Conservation (phyloP, 2,329 filamentous ascomycete genomes). For the Ophiocordyceps robertsii region DNA sequence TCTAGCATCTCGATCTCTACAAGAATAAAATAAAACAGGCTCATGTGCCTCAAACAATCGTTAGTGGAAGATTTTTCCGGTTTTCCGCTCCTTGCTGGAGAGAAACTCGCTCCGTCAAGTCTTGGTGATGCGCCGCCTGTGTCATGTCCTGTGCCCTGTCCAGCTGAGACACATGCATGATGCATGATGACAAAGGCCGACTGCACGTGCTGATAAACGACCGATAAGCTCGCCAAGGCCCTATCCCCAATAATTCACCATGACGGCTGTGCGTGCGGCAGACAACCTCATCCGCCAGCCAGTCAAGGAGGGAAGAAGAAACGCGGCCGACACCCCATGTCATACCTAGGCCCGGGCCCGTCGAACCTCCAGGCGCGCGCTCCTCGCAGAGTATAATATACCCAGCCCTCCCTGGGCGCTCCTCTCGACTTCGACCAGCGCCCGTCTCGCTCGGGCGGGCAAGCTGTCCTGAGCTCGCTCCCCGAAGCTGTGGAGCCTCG, state of each 20-base stretch:
- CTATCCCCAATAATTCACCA: neutral
- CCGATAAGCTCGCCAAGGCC: constrained; percentile 1
- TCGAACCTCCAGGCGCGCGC: constrained; percentile 1
- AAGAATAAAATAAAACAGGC: too few relatives aligned
- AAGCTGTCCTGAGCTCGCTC: constrained; percentile 1
- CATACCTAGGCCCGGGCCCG: neutral
- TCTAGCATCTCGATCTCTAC: too few relatives aligned
- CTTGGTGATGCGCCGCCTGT: too few relatives aligned
- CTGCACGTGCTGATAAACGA: constrained; percentile 1
- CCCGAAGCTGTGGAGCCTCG: neutral
- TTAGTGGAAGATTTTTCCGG: too few relatives aligned
- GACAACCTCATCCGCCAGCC: neutral
- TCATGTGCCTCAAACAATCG: too few relatives aligned
- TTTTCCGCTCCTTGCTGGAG: too few relatives aligned
- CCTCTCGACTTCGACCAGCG: neutral
- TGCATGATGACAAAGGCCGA: neutral
- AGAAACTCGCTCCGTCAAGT: too few relatives aligned
- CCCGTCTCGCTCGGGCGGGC: neutral
- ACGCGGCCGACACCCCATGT: neutral
- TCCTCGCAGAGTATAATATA: neutral
- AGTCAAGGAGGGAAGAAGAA: neutral
- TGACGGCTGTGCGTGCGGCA: neutral
- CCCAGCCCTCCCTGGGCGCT: neutral
- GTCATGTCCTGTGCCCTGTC: neutral
- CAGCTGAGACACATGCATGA: neutral